Conservation (phyloP, 306 rosid species). For the Crotalaria pallida region DNA sequence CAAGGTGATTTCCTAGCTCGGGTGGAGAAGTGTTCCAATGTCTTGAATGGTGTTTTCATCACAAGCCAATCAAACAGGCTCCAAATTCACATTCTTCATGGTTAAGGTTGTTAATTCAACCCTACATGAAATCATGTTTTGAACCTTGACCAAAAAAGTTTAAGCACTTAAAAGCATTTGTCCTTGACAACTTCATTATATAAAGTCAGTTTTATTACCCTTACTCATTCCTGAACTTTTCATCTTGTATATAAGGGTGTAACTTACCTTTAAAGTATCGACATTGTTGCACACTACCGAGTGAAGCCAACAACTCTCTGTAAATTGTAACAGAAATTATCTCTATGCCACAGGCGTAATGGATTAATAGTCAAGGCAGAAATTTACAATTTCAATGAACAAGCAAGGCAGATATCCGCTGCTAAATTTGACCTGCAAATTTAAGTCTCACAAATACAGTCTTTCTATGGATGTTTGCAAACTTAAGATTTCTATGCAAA, state of each 20-base stretch:
- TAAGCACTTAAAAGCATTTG: not conserved
- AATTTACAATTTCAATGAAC: not conserved
- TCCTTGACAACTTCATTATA: not conserved
- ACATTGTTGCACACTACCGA: not conserved
- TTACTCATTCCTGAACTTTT: not conserved
- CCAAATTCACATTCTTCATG: not conserved
- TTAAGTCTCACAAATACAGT: not conserved
- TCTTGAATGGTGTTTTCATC: not conserved
- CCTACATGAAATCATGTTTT: not conserved
- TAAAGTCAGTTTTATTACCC: not conserved
- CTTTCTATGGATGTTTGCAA: not conserved
- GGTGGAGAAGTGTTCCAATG: not conserved
- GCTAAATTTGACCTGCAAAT: not conserved
- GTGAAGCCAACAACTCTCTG: not conserved
- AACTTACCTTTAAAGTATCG: not conserved
- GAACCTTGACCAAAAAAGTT: not conserved
- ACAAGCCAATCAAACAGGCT: not conserved
- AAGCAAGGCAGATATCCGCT: not conserved
- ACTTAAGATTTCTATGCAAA: not conserved
- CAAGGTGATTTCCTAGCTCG: not conserved
- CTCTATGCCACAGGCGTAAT: not conserved
- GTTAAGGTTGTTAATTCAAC: not conserved
- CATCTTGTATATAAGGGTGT: not conserved
- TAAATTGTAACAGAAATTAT: not conserved
- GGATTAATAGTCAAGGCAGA: not conserved